A percentile compares a stretch with the other conserved stretches of the same genome.
phyloP scores from a whole-genome alignment of 2,329 filamentous ascomycete species.

The Neurospora sp. region DNA sequence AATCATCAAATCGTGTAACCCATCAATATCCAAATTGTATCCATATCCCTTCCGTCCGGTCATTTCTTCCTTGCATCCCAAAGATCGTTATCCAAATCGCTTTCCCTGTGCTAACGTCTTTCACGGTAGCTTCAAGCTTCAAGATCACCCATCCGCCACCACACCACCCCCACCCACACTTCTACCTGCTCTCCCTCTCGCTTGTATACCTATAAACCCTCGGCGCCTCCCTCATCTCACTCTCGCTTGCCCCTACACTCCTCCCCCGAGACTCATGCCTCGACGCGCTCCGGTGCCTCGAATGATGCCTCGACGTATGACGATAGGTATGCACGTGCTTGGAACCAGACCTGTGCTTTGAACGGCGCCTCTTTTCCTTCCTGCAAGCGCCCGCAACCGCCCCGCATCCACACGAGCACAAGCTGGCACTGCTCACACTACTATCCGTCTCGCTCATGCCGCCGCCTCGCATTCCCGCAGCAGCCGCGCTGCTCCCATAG shows the following conservation, averaged over 20 bases:
- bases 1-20: neutral
- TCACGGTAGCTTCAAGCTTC: neutral
- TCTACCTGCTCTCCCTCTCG: neutral
- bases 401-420: neutral
- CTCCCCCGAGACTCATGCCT: neutral
- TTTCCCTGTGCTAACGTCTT: neutral
- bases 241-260: neutral
- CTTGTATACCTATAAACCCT: neutral
- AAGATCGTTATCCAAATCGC: neutral
- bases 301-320: neutral
- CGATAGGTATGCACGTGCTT: neutral
- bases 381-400: neutral
- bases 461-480: neutral
- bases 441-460: neutral
- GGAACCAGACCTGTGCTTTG: neutral
- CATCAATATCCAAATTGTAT: neutral
- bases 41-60: neutral
- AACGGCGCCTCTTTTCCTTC: neutral
- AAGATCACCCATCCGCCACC: neutral
- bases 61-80: neutral
- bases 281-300: neutral
- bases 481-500: neutral
- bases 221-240: neutral
- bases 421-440: neutral
- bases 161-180: neutral